A percentile compares a stretch with the other conserved stretches of the same genome.
Evolutionary conservation across 2,329 filamentous ascomycete genomes (phyloP).

Genomic region (Talaromyces funiculosus): DNA sequence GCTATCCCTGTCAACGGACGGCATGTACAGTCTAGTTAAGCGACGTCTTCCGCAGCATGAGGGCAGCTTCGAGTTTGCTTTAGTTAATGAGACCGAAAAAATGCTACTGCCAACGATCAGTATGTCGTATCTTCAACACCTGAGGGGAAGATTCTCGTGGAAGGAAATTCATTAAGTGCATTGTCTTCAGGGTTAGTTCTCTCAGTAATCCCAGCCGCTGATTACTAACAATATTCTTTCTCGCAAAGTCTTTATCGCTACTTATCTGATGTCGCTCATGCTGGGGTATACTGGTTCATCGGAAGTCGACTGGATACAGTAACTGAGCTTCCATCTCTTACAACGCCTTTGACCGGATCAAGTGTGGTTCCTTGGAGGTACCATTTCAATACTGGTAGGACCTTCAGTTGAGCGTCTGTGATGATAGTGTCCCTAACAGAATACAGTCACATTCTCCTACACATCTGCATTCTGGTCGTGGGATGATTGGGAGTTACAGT

Average conservation of each 20-base stretch:
- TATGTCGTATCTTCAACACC: conserved; percentile 15
- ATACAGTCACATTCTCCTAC: conserved; percentile 48
- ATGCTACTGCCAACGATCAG: conserved; percentile 13
- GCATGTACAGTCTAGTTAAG: too few relatives aligned
- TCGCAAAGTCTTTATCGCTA: not conserved
- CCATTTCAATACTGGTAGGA: not conserved
- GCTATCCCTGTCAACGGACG: too few relatives aligned
- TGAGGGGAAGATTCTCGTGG: not conserved
- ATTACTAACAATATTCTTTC: not conserved
- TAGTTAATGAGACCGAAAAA: too few relatives aligned
- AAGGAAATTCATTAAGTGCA: not conserved
- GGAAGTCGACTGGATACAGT: not conserved
- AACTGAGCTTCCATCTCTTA: not conserved
- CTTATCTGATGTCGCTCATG: not conserved
- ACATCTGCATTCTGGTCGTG: conserved; percentile 49
- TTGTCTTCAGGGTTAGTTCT: not conserved
- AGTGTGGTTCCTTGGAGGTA: not conserved
- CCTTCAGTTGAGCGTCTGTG: not conserved
- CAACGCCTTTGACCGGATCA: not conserved
- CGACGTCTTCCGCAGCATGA: too few relatives aligned
- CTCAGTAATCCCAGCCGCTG: not conserved
- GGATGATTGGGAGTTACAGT: conserved; percentile 49
- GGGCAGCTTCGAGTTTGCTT: too few relatives aligned
- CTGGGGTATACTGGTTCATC: not conserved
- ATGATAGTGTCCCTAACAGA: not conserved